Percentiles rank a stretch among this genome's conserved stretches.
Conservation (phyloP, 2,329 filamentous ascomycete genomes). For the Monosporascus sp. region DNA sequence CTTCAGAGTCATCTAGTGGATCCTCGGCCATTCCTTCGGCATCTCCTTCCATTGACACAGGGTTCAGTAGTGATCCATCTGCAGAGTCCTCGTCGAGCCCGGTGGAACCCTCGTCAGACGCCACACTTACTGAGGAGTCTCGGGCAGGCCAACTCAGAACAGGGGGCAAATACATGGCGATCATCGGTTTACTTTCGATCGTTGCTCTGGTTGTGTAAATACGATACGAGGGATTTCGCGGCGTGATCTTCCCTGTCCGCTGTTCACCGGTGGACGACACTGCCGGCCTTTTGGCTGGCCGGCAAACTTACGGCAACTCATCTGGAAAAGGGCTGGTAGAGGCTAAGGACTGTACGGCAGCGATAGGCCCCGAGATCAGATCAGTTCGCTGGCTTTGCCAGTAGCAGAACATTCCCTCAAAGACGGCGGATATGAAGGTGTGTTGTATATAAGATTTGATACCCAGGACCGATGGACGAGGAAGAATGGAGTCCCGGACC, state of each 20-base stretch:
- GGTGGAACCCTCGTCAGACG: conserved; percentile 3
- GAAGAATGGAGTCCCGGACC: background rate
- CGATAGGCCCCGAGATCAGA: too few relatives aligned
- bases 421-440: background rate
- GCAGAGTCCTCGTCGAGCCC: conserved; percentile 7
- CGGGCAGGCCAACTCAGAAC: conserved; percentile 14
- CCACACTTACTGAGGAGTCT: conserved; percentile 14
- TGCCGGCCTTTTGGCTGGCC: too few relatives aligned
- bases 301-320: too few relatives aligned
- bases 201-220: conserved; percentile 16
- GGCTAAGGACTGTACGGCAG: too few relatives aligned
- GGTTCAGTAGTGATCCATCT: background rate
- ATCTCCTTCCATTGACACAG: conserved; percentile 2
- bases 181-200: conserved; percentile 14
- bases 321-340: too few relatives aligned
- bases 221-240: background rate
- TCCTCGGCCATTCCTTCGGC: conserved; percentile 9
- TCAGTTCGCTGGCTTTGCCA: background rate
- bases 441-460: background rate
- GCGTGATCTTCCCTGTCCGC: background rate
- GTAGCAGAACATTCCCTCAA: background rate
- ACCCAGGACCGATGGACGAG: background rate
- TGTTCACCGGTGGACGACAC: too few relatives aligned
- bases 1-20: conserved; percentile 4
- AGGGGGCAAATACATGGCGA: conserved; percentile 10